Conservation (phyloP, 2,329 filamentous ascomycete species). For the Talaromyces sp. region DNA sequence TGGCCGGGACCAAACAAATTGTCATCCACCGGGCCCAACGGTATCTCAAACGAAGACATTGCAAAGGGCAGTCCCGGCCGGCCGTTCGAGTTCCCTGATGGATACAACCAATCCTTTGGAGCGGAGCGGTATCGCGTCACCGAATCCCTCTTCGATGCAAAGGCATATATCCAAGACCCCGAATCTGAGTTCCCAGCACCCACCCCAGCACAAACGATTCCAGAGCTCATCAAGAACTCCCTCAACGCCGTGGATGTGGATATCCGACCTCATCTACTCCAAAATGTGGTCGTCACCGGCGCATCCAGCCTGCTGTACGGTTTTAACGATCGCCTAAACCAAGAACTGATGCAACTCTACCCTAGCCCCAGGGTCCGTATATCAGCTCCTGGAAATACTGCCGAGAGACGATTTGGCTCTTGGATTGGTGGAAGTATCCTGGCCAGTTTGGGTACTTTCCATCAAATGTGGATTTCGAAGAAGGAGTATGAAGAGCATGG, state of each 20-base stretch:
- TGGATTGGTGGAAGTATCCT: constrained; percentile 98
- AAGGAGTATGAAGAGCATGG: constrained; percentile 99
- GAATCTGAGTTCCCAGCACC: constrained; percentile 48
- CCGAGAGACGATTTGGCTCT: constrained; percentile 84
- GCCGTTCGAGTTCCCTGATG: constrained; percentile 95
- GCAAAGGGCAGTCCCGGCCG: constrained; percentile 70
- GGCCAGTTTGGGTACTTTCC: constrained; percentile 91
- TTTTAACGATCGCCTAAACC: constrained; percentile 84
- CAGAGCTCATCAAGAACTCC: constrained; percentile 73
- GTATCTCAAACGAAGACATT: constrained; percentile 68
- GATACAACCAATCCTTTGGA: constrained; percentile 92
- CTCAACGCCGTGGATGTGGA: constrained; percentile 84
- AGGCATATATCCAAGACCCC: constrained; percentile 60
- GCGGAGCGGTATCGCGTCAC: constrained; percentile 80
- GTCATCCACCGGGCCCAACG: constrained; percentile 47
- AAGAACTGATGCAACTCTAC: constrained; percentile 75
- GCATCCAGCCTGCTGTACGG: constrained; percentile 83
- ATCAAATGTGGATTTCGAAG: constrained; percentile 98
- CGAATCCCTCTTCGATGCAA: constrained; percentile 88
- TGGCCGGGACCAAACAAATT: constrained; percentile 79
- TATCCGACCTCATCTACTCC: constrained; percentile 74
- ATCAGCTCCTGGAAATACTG: constrained; percentile 78
- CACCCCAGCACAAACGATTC: constrained; percentile 74
- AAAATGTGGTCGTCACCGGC: constrained; percentile 90
- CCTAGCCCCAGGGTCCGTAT: constrained; percentile 84